Evolutionary conservation across 2,329 filamentous ascomycete genomes (phyloP).

Genomic region (Nothomitra cinnamomea): DNA sequence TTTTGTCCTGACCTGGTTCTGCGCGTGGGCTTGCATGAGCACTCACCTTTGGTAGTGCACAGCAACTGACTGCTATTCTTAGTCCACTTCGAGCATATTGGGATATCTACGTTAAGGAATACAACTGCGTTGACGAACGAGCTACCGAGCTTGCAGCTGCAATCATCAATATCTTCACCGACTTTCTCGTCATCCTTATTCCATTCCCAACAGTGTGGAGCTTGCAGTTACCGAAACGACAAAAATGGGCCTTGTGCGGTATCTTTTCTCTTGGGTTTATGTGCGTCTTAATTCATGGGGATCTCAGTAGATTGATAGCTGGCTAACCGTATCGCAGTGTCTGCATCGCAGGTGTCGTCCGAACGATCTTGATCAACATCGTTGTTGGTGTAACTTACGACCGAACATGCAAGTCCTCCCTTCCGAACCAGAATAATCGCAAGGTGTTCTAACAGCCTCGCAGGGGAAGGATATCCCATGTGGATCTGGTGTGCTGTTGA

Average conservation of each 20-base stretch:
- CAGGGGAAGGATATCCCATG: not conserved
- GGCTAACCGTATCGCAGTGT: slow-evolving; percentile 15
- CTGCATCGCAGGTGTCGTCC: slow-evolving; percentile 20
- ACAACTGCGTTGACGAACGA: slow-evolving; percentile 1
- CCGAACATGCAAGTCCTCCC: slow-evolving; percentile 23
- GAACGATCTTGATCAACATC: slow-evolving; percentile 14
- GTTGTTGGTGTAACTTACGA: slow-evolving; percentile 19
- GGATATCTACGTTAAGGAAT: not conserved
- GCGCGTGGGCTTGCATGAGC: not conserved
- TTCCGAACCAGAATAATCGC: slow-evolving; percentile 6
- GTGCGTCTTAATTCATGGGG: not conserved
- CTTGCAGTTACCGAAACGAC: slow-evolving; percentile 1
- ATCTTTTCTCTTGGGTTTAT: slow-evolving; percentile 3
- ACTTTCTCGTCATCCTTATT: slow-evolving; percentile 5
- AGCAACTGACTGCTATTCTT: no score
- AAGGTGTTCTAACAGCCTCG: slow-evolving; percentile 15
- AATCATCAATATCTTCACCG: slow-evolving; percentile 5
- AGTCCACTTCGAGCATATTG: not conserved
- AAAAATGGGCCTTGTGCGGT: slow-evolving; percentile 2
- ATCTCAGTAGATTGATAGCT: not conserved
- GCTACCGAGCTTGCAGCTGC: not conserved
- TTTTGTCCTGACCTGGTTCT: not conserved
- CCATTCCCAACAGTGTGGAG: slow-evolving; percentile 3
- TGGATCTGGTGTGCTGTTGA: not conserved
- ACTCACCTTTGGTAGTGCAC: not conserved